Conservation (phyloP, 108 stramenopile genomes). For the Bacterosira constricta region DNA sequence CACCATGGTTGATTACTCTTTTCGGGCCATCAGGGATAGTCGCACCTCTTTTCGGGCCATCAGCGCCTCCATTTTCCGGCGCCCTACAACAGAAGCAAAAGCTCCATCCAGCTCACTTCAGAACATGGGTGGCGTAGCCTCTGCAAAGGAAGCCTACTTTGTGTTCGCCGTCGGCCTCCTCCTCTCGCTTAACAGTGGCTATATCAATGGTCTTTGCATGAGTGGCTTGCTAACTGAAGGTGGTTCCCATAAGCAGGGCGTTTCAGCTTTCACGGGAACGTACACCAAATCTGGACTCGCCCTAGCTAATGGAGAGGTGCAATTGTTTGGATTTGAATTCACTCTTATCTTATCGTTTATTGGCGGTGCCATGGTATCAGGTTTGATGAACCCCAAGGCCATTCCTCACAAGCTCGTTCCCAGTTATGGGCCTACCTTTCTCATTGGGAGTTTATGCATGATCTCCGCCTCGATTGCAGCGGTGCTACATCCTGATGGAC, state of each 20-base stretch:
- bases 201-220: slow-evolving; percentile 60
- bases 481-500: not conserved
- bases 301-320: slow-evolving; percentile 26
- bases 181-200: slow-evolving; percentile 60
- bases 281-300: slow-evolving; percentile 62
- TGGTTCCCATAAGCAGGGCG: slow-evolving; percentile 25
- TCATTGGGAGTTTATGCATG: slow-evolving; percentile 38
- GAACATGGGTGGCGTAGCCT: slow-evolving; percentile 22
- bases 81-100: too few relatives aligned
- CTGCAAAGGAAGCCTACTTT: slow-evolving; percentile 21
- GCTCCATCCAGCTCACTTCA: not conserved
- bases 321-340: slow-evolving; percentile 23
- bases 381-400: slow-evolving; percentile 39
- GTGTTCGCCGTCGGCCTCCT: slow-evolving; percentile 38
- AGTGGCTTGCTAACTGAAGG: slow-evolving; percentile 40
- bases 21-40: too few relatives aligned
- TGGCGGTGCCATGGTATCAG: slow-evolving; percentile 27
- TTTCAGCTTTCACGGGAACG: slow-evolving; percentile 62
- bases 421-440: slow-evolving; percentile 52
- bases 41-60: too few relatives aligned
- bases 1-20: too few relatives aligned
- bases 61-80: too few relatives aligned
- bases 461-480: slow-evolving; percentile 20
- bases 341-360: slow-evolving; percentile 40
- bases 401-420: slow-evolving; percentile 48